These are phyloP conservation scores for Macrocybe gigantea DNA, from an alignment of 768 basidiomycete genomes.

Conservation along the genomic window DNA sequence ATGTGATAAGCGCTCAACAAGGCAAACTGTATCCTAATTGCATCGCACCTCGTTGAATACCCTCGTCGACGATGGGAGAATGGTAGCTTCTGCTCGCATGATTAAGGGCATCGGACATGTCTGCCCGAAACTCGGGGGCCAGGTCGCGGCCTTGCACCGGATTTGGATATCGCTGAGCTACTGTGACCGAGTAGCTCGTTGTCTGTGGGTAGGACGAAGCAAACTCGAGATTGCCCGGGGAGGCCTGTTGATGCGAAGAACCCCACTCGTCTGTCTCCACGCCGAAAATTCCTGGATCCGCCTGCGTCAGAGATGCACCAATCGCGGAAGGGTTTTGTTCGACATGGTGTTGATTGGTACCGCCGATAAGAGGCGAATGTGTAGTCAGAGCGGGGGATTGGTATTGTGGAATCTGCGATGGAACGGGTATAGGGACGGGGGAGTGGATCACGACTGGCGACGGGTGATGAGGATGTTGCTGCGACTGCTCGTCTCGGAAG, in stretches of 20 bases:
- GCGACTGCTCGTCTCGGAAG: slow-evolving; percentile 2
- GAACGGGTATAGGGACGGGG: slow-evolving; percentile 14
- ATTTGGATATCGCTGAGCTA: too few species aligned
- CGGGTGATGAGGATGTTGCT: slow-evolving; percentile 10
- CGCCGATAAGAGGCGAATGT: slow-evolving; percentile 4
- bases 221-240: too few species aligned
- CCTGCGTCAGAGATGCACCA: not conserved
- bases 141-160: too few species aligned
- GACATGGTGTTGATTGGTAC: not conserved
- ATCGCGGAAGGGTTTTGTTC: slow-evolving; percentile 4
- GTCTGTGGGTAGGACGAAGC: too few species aligned
- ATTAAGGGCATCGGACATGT: too few species aligned
- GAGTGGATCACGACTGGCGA: slow-evolving; percentile 18
- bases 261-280: slow-evolving; percentile 22
- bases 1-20: too few species aligned
- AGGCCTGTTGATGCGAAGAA: not conserved
- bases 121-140: too few species aligned
- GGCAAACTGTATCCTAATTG: too few species aligned
- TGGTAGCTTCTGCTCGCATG: too few species aligned
- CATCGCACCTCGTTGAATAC: too few species aligned
- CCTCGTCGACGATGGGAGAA: too few species aligned
- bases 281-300: slow-evolving; percentile 11
- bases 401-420: slow-evolving; percentile 12
- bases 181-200: too few species aligned
- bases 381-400: slow-evolving; percentile 9